These are phyloP conservation scores for Oldenlandia corymbosa DNA, from an alignment of 257 asterid genomes.

Conservation along the genomic window DNA sequence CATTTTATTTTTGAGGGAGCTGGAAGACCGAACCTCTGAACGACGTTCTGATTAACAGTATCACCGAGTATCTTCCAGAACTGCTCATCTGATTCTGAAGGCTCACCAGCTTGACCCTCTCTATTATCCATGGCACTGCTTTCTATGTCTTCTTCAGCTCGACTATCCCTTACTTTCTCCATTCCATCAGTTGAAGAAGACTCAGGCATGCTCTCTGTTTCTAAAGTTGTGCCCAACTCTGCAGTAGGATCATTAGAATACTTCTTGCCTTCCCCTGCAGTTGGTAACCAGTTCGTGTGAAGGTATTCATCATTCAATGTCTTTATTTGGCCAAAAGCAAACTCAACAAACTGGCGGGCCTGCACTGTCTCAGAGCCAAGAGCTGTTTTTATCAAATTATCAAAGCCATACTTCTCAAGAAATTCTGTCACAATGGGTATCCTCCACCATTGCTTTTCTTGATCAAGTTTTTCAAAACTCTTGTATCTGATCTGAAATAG, in stretches of 20 bases:
- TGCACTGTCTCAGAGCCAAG: slow-evolving; percentile 85
- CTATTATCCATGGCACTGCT: slow-evolving; percentile 9
- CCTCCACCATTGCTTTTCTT: slow-evolving; percentile 93
- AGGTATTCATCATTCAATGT: slow-evolving; percentile 61
- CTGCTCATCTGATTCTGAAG: slow-evolving; percentile 50
- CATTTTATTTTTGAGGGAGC: slow-evolving; percentile 65
- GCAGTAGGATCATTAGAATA: slow-evolving; percentile 11
- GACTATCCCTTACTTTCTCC: slow-evolving; percentile 12
- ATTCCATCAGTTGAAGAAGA: slow-evolving; percentile 26
- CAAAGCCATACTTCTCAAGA: slow-evolving; percentile 69
- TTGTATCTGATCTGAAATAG: slow-evolving; percentile 69
- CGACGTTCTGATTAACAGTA: slow-evolving; percentile 53
- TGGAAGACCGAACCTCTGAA: slow-evolving; percentile 65
- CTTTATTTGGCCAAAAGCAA: slow-evolving; percentile 82
- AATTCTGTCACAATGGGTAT: slow-evolving; percentile 79
- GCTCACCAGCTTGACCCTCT: slow-evolving; percentile 25
- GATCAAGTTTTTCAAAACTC: slow-evolving; percentile 78
- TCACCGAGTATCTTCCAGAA: slow-evolving; percentile 77
- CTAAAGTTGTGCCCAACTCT: slow-evolving; percentile 21
- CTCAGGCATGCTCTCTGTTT: slow-evolving; percentile 22
- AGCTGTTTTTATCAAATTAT: slow-evolving; percentile 70
- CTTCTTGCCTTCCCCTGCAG: slow-evolving; percentile 17
- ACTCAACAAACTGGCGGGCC: slow-evolving; percentile 89
- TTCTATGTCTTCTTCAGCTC: slow-evolving; percentile 15
- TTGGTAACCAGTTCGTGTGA: slow-evolving; percentile 48